Conservation (phyloP, 768 basidiomycete genomes). For the Solioccasus polychromus region DNA sequence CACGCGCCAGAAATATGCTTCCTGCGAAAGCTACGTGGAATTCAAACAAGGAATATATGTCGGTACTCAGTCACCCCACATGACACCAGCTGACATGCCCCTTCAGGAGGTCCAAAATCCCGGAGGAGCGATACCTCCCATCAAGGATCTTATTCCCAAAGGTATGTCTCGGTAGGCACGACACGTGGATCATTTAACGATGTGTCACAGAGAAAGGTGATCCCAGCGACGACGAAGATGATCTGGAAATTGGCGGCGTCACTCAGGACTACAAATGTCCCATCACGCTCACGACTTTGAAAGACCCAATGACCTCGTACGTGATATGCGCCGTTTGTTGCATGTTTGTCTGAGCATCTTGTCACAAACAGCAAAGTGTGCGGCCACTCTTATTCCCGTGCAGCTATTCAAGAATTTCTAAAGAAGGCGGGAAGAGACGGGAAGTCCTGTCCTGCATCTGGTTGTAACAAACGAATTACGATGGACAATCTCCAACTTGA, state of each 20-base stretch:
- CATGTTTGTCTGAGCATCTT: slow-evolving; percentile 3
- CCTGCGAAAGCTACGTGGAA: slow-evolving; percentile 51
- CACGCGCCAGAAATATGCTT: slow-evolving; percentile 75
- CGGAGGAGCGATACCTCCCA: slow-evolving; percentile 69
- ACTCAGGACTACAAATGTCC: slow-evolving; percentile 86
- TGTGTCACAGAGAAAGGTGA: slow-evolving; percentile 65
- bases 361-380: slow-evolving; percentile 52
- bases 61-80: slow-evolving; percentile 23
- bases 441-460: slow-evolving; percentile 65
- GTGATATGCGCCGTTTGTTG: slow-evolving; percentile 22
- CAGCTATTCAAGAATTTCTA: slow-evolving; percentile 68
- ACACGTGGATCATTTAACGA: background rate
- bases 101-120: slow-evolving; percentile 67
- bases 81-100: slow-evolving; percentile 6
- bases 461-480: slow-evolving; percentile 61
- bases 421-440: slow-evolving; percentile 28
- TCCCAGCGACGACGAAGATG: slow-evolving; percentile 81
- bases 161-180: slow-evolving; percentile 40
- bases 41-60: slow-evolving; percentile 73
- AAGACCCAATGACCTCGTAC: slow-evolving; percentile 81
- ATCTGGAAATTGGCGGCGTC: slow-evolving; percentile 83
- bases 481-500: slow-evolving; percentile 50
- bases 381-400: slow-evolving; percentile 78
- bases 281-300: slow-evolving; percentile 62
- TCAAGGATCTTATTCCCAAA: slow-evolving; percentile 67